Conservation (phyloP, 164 flowering plant genomes). For the Stephania cephalantha region DNA sequence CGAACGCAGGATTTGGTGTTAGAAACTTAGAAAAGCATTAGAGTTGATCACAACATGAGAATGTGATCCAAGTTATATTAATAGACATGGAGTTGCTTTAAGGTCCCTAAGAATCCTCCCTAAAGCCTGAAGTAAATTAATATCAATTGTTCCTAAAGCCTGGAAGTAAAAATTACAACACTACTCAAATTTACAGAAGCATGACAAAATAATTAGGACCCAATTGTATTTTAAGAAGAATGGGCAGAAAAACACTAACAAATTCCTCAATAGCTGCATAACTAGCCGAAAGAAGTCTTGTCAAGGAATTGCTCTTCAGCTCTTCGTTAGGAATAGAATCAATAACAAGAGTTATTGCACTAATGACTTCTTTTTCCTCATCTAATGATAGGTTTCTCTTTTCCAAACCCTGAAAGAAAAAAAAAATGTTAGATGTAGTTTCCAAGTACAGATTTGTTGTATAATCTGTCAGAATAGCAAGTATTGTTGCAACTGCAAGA, state of each 20-base stretch:
- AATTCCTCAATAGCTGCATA: slow-evolving; percentile 71
- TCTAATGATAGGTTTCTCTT: slow-evolving; percentile 59
- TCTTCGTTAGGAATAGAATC: slow-evolving; percentile 59
- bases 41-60: no score
- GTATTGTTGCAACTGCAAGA: neutral
- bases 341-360: slow-evolving; percentile 67
- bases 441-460: neutral
- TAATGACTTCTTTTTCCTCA: slow-evolving; percentile 78
- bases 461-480: slow-evolving; percentile 1
- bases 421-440: slow-evolving; percentile 1
- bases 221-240: neutral
- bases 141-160: no score
- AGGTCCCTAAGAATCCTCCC: no score
- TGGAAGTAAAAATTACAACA: neutral
- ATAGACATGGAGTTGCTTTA: no score
- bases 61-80: no score
- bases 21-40: no score
- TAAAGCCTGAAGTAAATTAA: no score
- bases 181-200: neutral
- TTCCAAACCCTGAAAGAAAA: slow-evolving; percentile 56
- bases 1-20: no score
- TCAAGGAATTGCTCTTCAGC: slow-evolving; percentile 57
- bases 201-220: neutral
- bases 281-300: slow-evolving; percentile 68
- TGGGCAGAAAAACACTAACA: slow-evolving; percentile 33